Evolutionary conservation across 163 green algal genomes (phyloP), one percentile per base, ranked within the genome.

Genomic region (Prototheca wickerhamii): DNA sequence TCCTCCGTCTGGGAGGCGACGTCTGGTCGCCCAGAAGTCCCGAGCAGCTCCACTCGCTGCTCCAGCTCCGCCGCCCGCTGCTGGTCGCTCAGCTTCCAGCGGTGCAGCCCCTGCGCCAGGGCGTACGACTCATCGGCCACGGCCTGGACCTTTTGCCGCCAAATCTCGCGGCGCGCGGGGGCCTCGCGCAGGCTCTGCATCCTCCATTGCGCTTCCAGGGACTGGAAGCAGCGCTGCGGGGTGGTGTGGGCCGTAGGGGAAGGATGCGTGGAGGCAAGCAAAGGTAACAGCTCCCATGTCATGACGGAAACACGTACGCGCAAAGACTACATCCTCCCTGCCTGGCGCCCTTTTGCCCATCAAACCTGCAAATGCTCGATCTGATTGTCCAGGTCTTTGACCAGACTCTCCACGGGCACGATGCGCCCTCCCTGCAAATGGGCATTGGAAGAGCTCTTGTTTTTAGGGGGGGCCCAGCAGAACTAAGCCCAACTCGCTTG

Each of bases 171-270:
- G 61, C 85, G 85, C 21, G 70, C 68, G 8, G 69, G 33, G 10
- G 68, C 69, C 51, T 89, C 82, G 28, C 80, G 68, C 2, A 92
- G 58, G 2, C 82, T 65, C 56, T 87, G 79, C 86, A 94, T 93
- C n/a, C 87, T 75, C 86, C 86, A 92, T 5, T 77, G 71, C 30
- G 73, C 80, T 44, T 94, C 86, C 74, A 92, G 76, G 34, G 89
- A 76, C 26, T 64, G 40, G 62, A 75, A 86, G 40, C 80, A 80
- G n/a, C 75, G 61, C 78, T 91, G 79, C 67, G 74, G 29, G 21
- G 1, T 25, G 42, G 34, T 30, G 10, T 23, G 34, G 23, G 37
- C 29, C 49, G 26, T 25, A 23, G 42, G 53, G 6, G 0, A 44
- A 15, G 0, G n/a, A n/a, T n/a, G n/a, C n/a, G n/a, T 12, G 30